These are phyloP conservation scores for Stagonosporopsis chrysanthemi DNA, from an alignment of 2,329 filamentous ascomycete species.

Conservation along the genomic window DNA sequence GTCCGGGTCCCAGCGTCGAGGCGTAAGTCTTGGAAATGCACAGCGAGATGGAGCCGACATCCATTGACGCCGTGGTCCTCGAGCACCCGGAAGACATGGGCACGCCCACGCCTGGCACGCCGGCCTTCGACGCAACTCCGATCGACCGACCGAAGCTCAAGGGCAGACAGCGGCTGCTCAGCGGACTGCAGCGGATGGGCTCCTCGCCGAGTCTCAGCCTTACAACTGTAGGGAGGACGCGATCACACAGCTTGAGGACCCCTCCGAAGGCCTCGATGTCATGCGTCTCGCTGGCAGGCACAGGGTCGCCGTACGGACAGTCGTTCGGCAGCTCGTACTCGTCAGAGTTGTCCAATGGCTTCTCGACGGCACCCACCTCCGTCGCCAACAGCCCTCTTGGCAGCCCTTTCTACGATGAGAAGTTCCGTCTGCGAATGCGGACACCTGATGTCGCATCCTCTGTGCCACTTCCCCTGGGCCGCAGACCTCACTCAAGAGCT, in stretches of 20 bases:
- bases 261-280: constrained; percentile 69
- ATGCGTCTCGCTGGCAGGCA: constrained; percentile 67
- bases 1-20: constrained; percentile 12
- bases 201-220: constrained; percentile 81
- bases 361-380: constrained; percentile 64
- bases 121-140: constrained; percentile 36
- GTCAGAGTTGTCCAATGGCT: constrained; percentile 64
- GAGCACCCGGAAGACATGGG: constrained; percentile 36
- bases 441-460: constrained; percentile 62
- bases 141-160: constrained; percentile 64
- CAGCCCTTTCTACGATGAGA: constrained; percentile 59
- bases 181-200: constrained; percentile 79
- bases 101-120: constrained; percentile 21
- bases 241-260: constrained; percentile 72
- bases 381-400: constrained; percentile 57
- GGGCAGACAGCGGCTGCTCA: constrained; percentile 73
- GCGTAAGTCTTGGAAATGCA: constrained; percentile 8
- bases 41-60: constrained; percentile 46
- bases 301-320: constrained; percentile 58
- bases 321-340: constrained; percentile 63
- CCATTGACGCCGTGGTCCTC: constrained; percentile 49
- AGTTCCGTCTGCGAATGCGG: constrained; percentile 64
- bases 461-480: constrained; percentile 69
- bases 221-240: constrained; percentile 66
- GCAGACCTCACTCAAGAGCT: constrained; percentile 59